A percentile compares a stretch with the other conserved stretches of the same genome.
Conservation (phyloP, 805 yeast genomes). For the Wickerhamomyces pijperi region DNA sequence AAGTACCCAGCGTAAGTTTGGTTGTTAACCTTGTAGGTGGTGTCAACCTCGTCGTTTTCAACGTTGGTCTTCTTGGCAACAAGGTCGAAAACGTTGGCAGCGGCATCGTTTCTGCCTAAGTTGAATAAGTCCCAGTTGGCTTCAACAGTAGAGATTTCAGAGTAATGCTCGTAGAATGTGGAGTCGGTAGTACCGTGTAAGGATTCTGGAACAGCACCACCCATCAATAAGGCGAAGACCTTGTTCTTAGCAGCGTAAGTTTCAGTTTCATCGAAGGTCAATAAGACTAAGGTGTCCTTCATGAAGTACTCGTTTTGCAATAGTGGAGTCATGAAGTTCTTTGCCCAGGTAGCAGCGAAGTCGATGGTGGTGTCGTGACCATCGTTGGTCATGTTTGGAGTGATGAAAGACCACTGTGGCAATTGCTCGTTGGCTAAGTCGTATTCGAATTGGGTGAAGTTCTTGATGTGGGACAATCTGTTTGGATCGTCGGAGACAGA, state of each 20-base stretch:
- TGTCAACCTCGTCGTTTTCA: constrained; percentile 22
- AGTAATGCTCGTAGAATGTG: constrained; percentile 42
- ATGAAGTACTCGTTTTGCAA: constrained; percentile 34
- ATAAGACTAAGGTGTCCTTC: constrained; percentile 29
- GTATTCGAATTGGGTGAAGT: constrained; percentile 30
- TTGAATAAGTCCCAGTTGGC: constrained; percentile 39
- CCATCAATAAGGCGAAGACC: constrained; percentile 33
- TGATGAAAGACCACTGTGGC: constrained; percentile 42
- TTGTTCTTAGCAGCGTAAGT: constrained; percentile 31
- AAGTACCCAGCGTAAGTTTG: constrained; percentile 23
- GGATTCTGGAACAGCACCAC: constrained; percentile 32
- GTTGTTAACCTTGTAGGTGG: constrained; percentile 23
- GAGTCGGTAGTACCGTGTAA: constrained; percentile 29
- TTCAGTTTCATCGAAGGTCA: constrained; percentile 41
- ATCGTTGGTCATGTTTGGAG: constrained; percentile 44
- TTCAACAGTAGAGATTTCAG: constrained; percentile 34
- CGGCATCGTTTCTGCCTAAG: constrained; percentile 39
- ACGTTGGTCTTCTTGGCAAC: constrained; percentile 27
- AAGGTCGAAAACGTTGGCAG: constrained; percentile 34
- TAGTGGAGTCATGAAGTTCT: constrained; percentile 31
- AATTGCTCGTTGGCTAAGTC: constrained; percentile 29
- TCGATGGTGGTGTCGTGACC: constrained; percentile 38
- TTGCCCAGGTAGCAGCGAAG: constrained; percentile 36
- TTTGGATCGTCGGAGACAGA: constrained; percentile 22
- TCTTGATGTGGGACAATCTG: constrained; percentile 34